Evolutionary conservation across 2,329 filamentous ascomycete genomes (phyloP).

Genomic region (Botrytis paeoniae): DNA sequence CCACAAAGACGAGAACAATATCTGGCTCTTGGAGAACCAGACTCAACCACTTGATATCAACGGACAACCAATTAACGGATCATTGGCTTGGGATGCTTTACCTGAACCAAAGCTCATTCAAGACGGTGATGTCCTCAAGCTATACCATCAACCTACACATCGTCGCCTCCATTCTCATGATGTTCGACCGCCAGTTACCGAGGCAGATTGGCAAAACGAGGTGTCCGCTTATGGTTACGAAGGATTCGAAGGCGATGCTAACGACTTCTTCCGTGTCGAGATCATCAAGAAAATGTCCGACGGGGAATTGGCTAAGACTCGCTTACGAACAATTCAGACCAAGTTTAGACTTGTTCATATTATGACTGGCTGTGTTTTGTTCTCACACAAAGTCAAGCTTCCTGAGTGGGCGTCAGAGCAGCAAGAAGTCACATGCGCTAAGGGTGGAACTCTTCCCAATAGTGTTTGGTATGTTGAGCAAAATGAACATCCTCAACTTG

Average conservation of each 20-base stretch:
- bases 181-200: constrained; percentile 78
- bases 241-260: constrained; percentile 94
- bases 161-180: constrained; percentile 95
- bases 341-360: constrained; percentile 94
- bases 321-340: constrained; percentile 88
- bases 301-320: constrained; percentile 72
- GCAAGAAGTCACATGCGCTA: constrained; percentile 97
- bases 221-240: constrained; percentile 97
- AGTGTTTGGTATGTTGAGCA: constrained; percentile 95
- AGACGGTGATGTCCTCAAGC: constrained; percentile 74
- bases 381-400: constrained; percentile 98
- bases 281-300: constrained; percentile 89
- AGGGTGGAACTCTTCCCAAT: constrained; percentile 87
- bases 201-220: constrained; percentile 93
- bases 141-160: constrained; percentile 81
- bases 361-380: constrained; percentile 94
- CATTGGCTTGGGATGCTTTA: constrained; percentile 77
- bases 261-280: constrained; percentile 91
- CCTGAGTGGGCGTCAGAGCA: constrained; percentile 98
- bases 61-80: constrained; percentile 75
- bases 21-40: constrained; percentile 93
- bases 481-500: constrained; percentile 79
- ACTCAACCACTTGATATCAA: constrained; percentile 80
- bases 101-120: constrained; percentile 65
- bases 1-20: constrained; percentile 98